Percentiles rank a stretch among this genome's conserved stretches.
These are phyloP conservation scores for Teratosphaeria gauchensis DNA, from an alignment of 2,329 filamentous ascomycete species.

Conservation along the genomic window DNA sequence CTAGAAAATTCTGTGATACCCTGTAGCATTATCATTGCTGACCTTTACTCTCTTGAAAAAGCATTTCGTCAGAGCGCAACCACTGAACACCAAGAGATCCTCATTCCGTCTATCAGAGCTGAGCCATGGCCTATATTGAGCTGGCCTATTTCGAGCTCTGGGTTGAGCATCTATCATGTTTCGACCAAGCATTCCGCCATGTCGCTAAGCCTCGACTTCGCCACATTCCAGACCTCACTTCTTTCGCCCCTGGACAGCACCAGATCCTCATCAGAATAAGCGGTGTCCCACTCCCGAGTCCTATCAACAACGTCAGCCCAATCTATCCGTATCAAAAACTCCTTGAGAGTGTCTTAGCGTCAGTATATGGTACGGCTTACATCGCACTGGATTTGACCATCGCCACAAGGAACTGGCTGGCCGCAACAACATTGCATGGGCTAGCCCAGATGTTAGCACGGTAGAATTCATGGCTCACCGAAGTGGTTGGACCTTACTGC, in stretches of 20 bases:
- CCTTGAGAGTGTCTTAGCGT: not conserved
- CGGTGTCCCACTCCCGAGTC: not conserved
- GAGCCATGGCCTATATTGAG: no score
- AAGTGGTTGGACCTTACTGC: not conserved
- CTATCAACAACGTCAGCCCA: not conserved
- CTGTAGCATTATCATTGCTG: not conserved
- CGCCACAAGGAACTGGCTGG: not conserved
- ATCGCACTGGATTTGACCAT: not conserved
- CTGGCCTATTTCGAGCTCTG: no score
- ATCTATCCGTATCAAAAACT: not conserved
- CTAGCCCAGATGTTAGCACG: not conserved
- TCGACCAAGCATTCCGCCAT: no score
- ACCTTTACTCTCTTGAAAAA: not conserved
- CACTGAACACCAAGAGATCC: not conserved
- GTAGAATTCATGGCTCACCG: not conserved
- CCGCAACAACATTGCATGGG: not conserved
- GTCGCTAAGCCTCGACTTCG: no score
- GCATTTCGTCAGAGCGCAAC: not conserved
- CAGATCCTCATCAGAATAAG: no score
- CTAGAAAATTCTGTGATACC: not conserved
- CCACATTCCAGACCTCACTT: no score
- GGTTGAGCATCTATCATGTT: no score
- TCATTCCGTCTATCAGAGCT: not conserved
- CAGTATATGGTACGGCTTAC: not conserved
- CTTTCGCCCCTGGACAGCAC: no score